phyloP scores from a whole-genome alignment of 495 filamentous ascomycete species.

The Stereocaulon alpinum region DNA sequence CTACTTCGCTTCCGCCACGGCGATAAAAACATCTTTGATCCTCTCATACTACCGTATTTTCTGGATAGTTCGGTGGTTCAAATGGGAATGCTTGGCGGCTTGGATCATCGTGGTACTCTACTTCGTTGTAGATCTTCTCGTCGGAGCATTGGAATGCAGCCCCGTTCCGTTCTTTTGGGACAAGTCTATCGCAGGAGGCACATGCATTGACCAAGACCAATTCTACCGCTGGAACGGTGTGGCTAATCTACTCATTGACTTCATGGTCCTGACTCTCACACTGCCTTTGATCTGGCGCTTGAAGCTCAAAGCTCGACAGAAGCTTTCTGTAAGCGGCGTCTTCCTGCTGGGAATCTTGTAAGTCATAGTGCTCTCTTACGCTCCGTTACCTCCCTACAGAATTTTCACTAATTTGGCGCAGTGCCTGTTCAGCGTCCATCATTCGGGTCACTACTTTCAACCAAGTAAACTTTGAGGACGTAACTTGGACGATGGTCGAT shows the following conservation, averaged over 20 bases:
- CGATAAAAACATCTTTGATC: slow-evolving; percentile 38
- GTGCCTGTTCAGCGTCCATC: slow-evolving; percentile 38
- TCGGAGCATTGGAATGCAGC: slow-evolving; percentile 35
- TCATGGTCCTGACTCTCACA: slow-evolving; percentile 33
- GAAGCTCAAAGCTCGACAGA: slow-evolving; percentile 35
- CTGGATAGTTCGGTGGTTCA: slow-evolving; percentile 30
- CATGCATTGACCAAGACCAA: slow-evolving; percentile 30
- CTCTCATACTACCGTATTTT: slow-evolving; percentile 40
- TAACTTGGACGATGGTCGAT: slow-evolving; percentile 39
- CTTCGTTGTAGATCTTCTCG: slow-evolving; percentile 31
- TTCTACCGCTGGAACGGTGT: slow-evolving; percentile 37
- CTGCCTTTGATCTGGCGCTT: slow-evolving; percentile 39
- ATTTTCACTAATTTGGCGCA: neutral
- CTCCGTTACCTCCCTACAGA: no score
- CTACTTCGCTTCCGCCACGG: slow-evolving; percentile 34
- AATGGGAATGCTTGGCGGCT: slow-evolving; percentile 24
- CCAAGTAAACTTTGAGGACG: slow-evolving; percentile 39
- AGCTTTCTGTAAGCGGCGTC: slow-evolving; percentile 36
- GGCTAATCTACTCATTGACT: slow-evolving; percentile 37
- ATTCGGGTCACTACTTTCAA: slow-evolving; percentile 49
- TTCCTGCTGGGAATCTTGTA: slow-evolving; percentile 41
- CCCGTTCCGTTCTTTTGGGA: slow-evolving; percentile 37
- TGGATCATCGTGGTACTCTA: slow-evolving; percentile 31
- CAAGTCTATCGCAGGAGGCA: slow-evolving; percentile 23
- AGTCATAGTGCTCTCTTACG: neutral